phyloP scores from a whole-genome alignment of 2,329 filamentous ascomycete species.

The Cladosporium sp. region DNA sequence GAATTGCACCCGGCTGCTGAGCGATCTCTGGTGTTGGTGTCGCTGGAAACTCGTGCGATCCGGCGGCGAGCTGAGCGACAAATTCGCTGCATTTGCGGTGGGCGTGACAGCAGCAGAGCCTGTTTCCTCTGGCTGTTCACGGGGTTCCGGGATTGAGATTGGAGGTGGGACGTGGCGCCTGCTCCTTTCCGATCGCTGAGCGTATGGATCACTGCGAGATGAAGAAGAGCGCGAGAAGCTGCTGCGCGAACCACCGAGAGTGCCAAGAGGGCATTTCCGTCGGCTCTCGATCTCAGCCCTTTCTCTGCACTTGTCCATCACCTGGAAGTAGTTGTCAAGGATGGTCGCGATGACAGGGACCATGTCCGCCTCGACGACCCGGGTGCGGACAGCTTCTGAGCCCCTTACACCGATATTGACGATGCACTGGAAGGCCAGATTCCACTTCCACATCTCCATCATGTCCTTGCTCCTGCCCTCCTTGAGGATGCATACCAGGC shows the following conservation, averaged over 20 bases:
- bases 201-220: constrained; percentile 26
- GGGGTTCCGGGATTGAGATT: constrained; percentile 67
- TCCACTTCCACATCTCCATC: constrained; percentile 99
- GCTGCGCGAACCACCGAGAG: constrained; percentile 25
- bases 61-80: constrained; percentile 65
- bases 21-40: constrained; percentile 46
- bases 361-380: constrained; percentile 98
- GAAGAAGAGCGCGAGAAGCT: constrained; percentile 34
- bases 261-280: constrained; percentile 41
- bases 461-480: constrained; percentile 94
- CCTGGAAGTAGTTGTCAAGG: constrained; percentile 95
- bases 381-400: constrained; percentile 86
- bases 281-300: constrained; percentile 78
- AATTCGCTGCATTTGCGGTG: constrained; percentile 47
- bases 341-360: constrained; percentile 98
- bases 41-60: constrained; percentile 63
- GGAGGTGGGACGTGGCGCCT: constrained; percentile 80
- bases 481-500: constrained; percentile 95
- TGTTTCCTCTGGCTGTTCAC: constrained; percentile 49
- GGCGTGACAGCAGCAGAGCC: constrained; percentile 42
- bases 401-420: constrained; percentile 97
- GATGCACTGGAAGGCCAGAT: constrained; percentile 95
- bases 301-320: constrained; percentile 86
- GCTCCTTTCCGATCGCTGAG: constrained; percentile 41
- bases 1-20: constrained; percentile 33